phyloP scores from a whole-genome alignment of 139 green algal species.

The Dunaliella primolecta region DNA sequence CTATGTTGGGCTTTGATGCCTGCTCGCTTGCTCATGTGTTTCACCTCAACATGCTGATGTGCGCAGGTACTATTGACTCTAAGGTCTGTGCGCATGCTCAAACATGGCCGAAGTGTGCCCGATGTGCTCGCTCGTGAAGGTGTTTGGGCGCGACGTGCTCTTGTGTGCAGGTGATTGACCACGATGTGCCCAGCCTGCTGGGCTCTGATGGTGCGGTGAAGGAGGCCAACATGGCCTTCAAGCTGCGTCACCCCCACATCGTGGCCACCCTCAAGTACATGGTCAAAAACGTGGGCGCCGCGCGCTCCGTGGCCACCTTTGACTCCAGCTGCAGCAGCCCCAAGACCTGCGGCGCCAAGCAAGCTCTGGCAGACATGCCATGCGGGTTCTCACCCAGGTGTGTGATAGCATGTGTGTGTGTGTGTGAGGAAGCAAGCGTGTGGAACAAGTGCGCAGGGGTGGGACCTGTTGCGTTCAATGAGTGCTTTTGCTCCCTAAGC shows the following conservation, averaged over 20 bases:
- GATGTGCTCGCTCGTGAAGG: no score
- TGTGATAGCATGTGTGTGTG: neutral
- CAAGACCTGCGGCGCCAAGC: neutral
- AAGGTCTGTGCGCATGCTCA: no score
- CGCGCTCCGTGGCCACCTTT: neutral
- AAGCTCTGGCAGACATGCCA: neutral
- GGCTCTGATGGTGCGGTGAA: neutral
- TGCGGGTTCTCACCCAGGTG: neutral
- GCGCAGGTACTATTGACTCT: no score
- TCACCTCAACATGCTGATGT: no score
- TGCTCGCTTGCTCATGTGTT: no score
- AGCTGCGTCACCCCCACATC: slow-evolving; percentile 43
- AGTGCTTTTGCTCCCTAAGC: no score
- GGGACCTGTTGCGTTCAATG: no score
- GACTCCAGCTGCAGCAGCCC: neutral
- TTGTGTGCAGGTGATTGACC: slow-evolving; percentile 36
- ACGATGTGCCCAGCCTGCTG: slow-evolving; percentile 16
- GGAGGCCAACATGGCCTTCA: slow-evolving; percentile 29
- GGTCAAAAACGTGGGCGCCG: slow-evolving; percentile 6
- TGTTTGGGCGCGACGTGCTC: no score
- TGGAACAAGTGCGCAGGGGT: no score
- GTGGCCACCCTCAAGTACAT: slow-evolving; percentile 42
- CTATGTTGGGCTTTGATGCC: no score
- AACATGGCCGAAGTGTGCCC: no score
- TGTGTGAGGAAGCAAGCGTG: neutral